phyloP scores from a whole-genome alignment of 805 yeast species.

The Jamesozyma jinghongensis region DNA sequence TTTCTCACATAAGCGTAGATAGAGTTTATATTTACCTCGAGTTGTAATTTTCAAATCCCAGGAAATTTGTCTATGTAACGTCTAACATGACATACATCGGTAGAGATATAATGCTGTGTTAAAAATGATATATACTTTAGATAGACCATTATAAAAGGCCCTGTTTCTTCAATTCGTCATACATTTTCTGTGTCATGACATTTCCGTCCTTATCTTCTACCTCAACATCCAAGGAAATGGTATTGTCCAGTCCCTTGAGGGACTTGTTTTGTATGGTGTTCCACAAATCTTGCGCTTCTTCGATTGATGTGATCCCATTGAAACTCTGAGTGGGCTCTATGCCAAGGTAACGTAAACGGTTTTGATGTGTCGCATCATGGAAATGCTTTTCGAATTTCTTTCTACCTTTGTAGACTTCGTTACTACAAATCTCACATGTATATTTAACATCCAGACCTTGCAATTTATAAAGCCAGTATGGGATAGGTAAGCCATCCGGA shows the following conservation, averaged over 20 bases:
- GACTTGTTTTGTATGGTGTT: conserved; percentile 29
- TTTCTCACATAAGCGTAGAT: not conserved
- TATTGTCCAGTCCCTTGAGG: conserved; percentile 16
- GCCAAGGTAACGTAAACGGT: conserved; percentile 71
- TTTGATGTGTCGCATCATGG: conserved; percentile 53
- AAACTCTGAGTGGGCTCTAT: conserved; percentile 45
- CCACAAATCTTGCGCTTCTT: conserved; percentile 61
- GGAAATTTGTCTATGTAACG: no score
- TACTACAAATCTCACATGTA: conserved; percentile 82
- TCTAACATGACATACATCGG: no score
- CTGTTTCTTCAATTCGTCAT: conserved; percentile 77
- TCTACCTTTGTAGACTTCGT: conserved; percentile 63
- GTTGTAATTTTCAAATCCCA: not conserved
- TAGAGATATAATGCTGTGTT: no score
- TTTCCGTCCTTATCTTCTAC: conserved; percentile 92
- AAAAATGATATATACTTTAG: not conserved
- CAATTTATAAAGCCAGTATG: conserved; percentile 84
- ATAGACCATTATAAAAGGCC: conserved; percentile 62
- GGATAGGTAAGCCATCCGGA: conserved; percentile 85
- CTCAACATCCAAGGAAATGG: conserved; percentile 44
- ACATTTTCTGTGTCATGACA: conserved; percentile 77
- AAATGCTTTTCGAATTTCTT: conserved; percentile 68
- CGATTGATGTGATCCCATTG: conserved; percentile 54
- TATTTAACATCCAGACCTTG: conserved; percentile 73
- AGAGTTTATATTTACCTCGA: not conserved